Evolutionary conservation across 331 rosid genomes (phyloP).

Genomic region (Pyrus hybrid): DNA sequence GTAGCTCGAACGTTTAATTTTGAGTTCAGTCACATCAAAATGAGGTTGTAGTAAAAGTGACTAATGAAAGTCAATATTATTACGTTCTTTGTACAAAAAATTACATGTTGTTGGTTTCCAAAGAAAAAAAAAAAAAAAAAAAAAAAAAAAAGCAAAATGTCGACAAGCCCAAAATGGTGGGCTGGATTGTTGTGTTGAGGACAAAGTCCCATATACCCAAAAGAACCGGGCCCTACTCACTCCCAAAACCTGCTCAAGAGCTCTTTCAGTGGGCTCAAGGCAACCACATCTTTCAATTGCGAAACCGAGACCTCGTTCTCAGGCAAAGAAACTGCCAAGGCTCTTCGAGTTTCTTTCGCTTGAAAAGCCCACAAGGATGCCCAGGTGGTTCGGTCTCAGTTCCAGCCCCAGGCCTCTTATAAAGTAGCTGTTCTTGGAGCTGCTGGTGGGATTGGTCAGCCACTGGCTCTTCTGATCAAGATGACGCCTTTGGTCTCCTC

Average conservation of each 20-base stretch:
- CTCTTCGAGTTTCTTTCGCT: conserved; percentile 44
- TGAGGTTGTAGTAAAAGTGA: too few relatives aligned
- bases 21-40: too few relatives aligned
- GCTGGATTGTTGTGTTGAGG: too few relatives aligned
- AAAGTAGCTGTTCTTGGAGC: conserved; percentile 96
- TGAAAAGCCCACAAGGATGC: conserved; percentile 45
- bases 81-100: too few relatives aligned
- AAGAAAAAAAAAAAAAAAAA: too few relatives aligned
- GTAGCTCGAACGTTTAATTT: too few relatives aligned
- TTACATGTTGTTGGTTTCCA: too few relatives aligned
- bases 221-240: too few relatives aligned
- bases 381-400: conserved; percentile 13
- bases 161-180: too few relatives aligned
- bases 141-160: too few relatives aligned
- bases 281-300: conserved; percentile 23
- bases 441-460: conserved; percentile 94
- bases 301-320: conserved; percentile 55
- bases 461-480: conserved; percentile 72
- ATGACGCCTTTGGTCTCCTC: conserved; percentile 82
- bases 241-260: conserved; percentile 43
- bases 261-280: conserved; percentile 66
- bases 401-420: conserved; percentile 76
- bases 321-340: conserved; percentile 40
- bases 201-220: too few relatives aligned
- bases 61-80: too few relatives aligned